These are phyloP conservation scores for Dioscorea cayenensis DNA, from an alignment of 116 monocot species.

Conservation along the genomic window DNA sequence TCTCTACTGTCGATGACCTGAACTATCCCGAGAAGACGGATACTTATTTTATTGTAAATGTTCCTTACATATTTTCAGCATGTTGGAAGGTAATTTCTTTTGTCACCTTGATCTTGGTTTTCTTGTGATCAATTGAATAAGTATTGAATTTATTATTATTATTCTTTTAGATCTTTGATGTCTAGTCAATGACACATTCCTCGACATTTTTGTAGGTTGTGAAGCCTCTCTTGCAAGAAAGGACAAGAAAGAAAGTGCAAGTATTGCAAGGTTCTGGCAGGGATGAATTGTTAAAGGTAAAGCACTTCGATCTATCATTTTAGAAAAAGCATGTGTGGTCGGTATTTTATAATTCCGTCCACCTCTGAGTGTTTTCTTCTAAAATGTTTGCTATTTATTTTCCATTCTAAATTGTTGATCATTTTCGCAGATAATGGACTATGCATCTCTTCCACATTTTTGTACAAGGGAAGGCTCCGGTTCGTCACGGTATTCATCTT, in stretches of 20 bases:
- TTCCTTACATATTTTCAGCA: constrained; percentile 86
- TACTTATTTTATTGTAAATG: constrained; percentile 86
- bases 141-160: too few species aligned
- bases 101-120: neutral
- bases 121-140: neutral
- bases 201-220: constrained; percentile 42
- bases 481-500: constrained; percentile 36
- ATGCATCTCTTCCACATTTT: constrained; percentile 64
- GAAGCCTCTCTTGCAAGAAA: constrained; percentile 92
- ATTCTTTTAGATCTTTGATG: too few species aligned
- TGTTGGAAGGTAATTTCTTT: constrained; percentile 77
- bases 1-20: constrained; percentile 84
- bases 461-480: constrained; percentile 64
- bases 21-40: constrained; percentile 96
- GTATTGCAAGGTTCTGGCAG: constrained; percentile 74
- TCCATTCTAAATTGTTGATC: neutral
- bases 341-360: too few species aligned
- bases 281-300: constrained; percentile 82
- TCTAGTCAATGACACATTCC: neutral
- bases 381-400: too few species aligned
- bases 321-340: neutral
- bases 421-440: constrained; percentile 67
- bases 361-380: too few species aligned
- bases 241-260: constrained; percentile 82
- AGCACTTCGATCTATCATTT: neutral